A percentile compares a stretch with the other conserved stretches of the same genome.
phyloP scores from a whole-genome alignment of 1,284 basidiomycete genomes.

The Amylostereum chailletii region DNA sequence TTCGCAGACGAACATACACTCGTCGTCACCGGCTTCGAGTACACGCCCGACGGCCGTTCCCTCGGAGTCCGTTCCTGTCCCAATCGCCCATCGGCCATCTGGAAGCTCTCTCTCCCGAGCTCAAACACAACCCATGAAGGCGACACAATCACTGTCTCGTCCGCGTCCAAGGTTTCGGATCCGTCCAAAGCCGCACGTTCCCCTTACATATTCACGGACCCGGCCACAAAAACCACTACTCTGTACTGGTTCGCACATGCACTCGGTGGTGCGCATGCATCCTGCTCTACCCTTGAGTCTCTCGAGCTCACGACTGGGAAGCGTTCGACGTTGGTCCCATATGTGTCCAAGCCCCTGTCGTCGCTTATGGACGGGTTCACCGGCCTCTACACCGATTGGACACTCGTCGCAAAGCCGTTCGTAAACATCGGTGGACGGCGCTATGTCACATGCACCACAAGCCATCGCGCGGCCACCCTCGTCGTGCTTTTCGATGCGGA shows the following conservation, averaged over 20 bases:
- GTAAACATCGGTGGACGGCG: constrained; percentile 21
- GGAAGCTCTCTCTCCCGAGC: constrained; percentile 30
- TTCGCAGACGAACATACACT: constrained; percentile 38
- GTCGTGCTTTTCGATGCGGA: constrained; percentile 30
- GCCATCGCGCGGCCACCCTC: constrained; percentile 43
- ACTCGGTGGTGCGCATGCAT: constrained; percentile 52
- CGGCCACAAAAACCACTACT: constrained; percentile 14
- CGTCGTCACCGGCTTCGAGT: constrained; percentile 54
- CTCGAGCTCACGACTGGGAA: constrained; percentile 21
- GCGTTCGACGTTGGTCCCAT: constrained; percentile 25
- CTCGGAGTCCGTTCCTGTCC: constrained; percentile 56
- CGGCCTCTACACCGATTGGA: constrained; percentile 50
- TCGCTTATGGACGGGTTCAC: constrained; percentile 37
- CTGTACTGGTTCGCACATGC: constrained; percentile 50
- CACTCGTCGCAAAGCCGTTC: constrained; percentile 37
- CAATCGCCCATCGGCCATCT: constrained; percentile 54
- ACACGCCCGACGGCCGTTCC: constrained; percentile 43
- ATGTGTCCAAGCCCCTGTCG: constrained; percentile 27
- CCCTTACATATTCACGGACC: constrained; percentile 32
- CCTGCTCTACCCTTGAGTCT: constrained; percentile 42
- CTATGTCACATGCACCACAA: constrained; percentile 36
- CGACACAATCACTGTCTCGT: constrained; percentile 14
- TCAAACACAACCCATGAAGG: constrained; percentile 1
- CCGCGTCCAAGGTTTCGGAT: constrained; percentile 28
- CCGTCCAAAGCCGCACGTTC: constrained; percentile 44